Evolutionary conservation across 1,284 basidiomycete genomes (phyloP).

Genomic region (Papiliotrema fonsecae): DNA sequence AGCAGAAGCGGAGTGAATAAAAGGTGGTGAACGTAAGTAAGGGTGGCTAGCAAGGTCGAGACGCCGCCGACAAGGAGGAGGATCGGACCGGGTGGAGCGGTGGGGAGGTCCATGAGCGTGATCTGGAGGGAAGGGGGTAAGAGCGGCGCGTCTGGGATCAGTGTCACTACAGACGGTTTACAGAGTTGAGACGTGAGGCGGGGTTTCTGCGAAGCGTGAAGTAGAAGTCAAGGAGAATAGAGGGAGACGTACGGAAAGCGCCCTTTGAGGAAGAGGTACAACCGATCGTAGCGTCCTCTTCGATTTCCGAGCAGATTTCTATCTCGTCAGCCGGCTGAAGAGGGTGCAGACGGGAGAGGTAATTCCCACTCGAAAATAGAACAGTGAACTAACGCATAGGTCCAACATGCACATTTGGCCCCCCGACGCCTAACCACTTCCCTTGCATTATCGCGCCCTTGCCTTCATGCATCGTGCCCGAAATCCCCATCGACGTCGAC

Average conservation of each 20-base stretch:
- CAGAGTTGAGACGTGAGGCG: too few species aligned
- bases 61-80: conserved; percentile 12
- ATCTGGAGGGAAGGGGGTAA: conserved; percentile 6
- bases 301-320: conserved; percentile 4
- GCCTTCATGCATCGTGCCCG: neutral
- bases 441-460: neutral
- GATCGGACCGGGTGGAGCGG: conserved; percentile 9
- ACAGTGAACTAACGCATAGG: conserved; percentile 5
- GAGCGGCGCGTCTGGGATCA: conserved; percentile 8
- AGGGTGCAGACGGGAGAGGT: too few species aligned
- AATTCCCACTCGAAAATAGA: neutral
- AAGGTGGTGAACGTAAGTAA: neutral
- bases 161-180: too few species aligned
- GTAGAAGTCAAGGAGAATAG: neutral
- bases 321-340: neutral
- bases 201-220: too few species aligned
- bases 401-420: conserved; percentile 4
- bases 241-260: neutral
- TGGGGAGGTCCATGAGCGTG: conserved; percentile 7
- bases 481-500: neutral
- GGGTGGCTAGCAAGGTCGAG: conserved; percentile 5
- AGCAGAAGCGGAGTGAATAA: neutral
- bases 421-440: conserved; percentile 1
- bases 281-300: neutral
- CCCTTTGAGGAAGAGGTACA: conserved; percentile 4